A percentile compares a stretch with the other conserved stretches of the same genome.
phyloP scores from a whole-genome alignment of 139 green algal genomes.

The Micractinium sp. region DNA sequence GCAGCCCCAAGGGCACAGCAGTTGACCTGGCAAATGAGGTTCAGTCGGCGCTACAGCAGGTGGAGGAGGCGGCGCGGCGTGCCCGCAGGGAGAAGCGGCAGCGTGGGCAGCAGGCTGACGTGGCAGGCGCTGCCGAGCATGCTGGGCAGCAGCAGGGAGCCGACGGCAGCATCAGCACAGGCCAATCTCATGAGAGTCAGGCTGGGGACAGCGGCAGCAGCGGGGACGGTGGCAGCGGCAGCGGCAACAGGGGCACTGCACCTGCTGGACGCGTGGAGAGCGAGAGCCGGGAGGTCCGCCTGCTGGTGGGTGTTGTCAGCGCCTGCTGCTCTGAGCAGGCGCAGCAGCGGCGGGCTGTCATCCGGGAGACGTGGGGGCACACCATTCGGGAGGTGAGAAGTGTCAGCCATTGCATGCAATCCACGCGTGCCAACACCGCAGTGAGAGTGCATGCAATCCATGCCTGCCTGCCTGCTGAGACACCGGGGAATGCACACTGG shows the following conservation, averaged over 20 bases:
- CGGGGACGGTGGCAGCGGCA: background rate
- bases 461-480: background rate
- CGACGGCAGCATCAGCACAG: too few relatives aligned
- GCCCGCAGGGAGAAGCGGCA: background rate
- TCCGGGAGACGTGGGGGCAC: conserved; percentile 42
- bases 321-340: conserved; percentile 37
- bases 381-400: background rate
- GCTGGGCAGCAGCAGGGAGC: background rate
- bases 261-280: background rate
- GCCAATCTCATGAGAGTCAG: background rate
- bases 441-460: too few relatives aligned
- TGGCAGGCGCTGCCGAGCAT: background rate
- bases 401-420: too few relatives aligned
- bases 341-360: conserved; percentile 1
- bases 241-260: background rate
- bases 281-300: background rate
- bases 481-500: too few relatives aligned
- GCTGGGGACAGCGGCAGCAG: too few relatives aligned
- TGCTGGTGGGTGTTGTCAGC: conserved; percentile 46
- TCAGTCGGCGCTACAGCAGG: background rate
- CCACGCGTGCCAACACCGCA: too few relatives aligned
- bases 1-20: background rate
- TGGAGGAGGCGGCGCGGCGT: background rate
- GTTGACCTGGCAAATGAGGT: background rate
- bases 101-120: background rate